phyloP scores from a whole-genome alignment of 139 green algal genomes.

The Ulvella scutata region DNA sequence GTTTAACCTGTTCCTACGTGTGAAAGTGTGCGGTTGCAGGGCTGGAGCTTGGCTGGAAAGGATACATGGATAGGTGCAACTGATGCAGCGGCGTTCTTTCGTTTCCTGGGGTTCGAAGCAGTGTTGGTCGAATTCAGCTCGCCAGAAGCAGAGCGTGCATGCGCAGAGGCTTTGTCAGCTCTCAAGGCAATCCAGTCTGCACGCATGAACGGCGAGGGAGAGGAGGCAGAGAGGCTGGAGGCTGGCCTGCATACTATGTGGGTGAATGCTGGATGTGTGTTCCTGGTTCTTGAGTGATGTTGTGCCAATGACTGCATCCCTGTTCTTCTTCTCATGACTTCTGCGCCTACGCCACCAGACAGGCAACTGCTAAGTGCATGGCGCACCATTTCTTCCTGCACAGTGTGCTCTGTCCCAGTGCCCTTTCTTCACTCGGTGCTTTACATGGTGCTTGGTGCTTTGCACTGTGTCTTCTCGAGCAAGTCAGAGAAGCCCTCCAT shows the following conservation, averaged over 20 bases:
- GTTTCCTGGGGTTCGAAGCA: neutral
- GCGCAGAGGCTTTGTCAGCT: neutral
- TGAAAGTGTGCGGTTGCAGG: too few species aligned
- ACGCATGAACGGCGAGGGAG: neutral
- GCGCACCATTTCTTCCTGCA: neutral
- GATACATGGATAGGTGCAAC: neutral
- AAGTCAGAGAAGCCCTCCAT: too few species aligned
- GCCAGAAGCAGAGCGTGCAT: neutral
- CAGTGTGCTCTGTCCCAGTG: neutral
- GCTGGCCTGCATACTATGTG: neutral
- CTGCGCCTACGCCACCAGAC: too few species aligned
- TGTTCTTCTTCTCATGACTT: neutral
- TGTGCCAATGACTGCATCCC: neutral
- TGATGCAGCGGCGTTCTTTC: neutral
- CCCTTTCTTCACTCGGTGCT: too few species aligned
- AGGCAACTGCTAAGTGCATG: neutral
- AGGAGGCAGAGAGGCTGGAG: neutral
- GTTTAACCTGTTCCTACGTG: too few species aligned
- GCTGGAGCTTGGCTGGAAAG: neutral
- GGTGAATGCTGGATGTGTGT: neutral
- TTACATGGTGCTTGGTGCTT: too few species aligned
- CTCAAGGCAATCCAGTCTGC: neutral
- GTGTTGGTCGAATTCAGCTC: slow-evolving; percentile 1
- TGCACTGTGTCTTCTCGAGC: too few species aligned
- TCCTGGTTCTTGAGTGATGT: neutral